phyloP scores from a whole-genome alignment of 2,329 filamentous ascomycete species.

The Cladosporium phlei region DNA sequence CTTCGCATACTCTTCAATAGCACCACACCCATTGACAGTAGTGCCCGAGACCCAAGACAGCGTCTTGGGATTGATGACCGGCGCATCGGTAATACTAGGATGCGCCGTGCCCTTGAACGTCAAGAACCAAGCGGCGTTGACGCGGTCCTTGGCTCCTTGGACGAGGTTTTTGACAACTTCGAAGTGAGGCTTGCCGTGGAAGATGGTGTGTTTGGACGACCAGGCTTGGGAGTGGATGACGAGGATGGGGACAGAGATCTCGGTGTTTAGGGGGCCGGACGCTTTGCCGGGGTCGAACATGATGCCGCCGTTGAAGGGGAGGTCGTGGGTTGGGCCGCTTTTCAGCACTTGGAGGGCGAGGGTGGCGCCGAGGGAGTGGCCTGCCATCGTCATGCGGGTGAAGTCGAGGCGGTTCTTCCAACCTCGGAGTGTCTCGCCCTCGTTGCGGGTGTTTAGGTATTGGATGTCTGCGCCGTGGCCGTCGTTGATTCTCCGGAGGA shows the following conservation, averaged over 20 bases:
- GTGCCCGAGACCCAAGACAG: constrained; percentile 58
- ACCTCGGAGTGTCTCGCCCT: constrained; percentile 41
- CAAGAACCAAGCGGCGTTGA: constrained; percentile 38
- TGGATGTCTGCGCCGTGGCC: constrained; percentile 30
- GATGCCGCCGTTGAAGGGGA: constrained; percentile 52
- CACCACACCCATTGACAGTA: no score
- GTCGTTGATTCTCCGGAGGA: constrained; percentile 34
- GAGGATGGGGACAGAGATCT: constrained; percentile 54
- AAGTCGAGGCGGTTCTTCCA: constrained; percentile 53
- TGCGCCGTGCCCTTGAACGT: constrained; percentile 42
- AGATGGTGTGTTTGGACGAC: constrained; percentile 51
- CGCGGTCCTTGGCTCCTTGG: constrained; percentile 35
- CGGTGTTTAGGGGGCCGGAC: constrained; percentile 55
- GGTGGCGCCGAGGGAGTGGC: constrained; percentile 63
- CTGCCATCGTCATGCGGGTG: constrained; percentile 51
- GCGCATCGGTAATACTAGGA: constrained; percentile 60
- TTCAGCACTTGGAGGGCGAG: constrained; percentile 56
- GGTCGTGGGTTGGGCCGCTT: constrained; percentile 37
- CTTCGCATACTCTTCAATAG: no score
- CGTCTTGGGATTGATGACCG: constrained; percentile 56
- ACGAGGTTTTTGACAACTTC: constrained; percentile 56
- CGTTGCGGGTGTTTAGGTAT: constrained; percentile 43
- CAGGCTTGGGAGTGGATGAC: constrained; percentile 61
- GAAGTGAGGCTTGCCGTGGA: constrained; percentile 60
- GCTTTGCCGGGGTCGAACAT: constrained; percentile 61